Conservation (phyloP, 208 protist genomes). For the Dictyostelium gargantuum region DNA sequence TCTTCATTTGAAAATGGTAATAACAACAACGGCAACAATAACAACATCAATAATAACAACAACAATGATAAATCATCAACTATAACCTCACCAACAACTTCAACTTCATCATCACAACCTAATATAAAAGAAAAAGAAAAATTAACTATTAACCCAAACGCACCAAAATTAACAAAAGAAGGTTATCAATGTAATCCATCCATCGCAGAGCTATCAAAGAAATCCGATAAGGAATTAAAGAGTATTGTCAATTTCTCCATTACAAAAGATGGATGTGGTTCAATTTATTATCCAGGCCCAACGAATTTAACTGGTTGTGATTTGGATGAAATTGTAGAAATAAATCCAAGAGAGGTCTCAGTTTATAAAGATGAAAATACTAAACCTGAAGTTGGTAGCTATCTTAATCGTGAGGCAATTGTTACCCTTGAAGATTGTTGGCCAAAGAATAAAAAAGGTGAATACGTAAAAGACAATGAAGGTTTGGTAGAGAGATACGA, state of each 20-base stretch:
- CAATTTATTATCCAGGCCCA: slow-evolving; percentile 3
- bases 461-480: neutral
- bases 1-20: neutral
- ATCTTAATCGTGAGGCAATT: neutral
- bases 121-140: neutral
- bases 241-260: slow-evolving; percentile 15
- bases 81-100: neutral
- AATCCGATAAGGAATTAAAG: neutral
- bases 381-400: slow-evolving; percentile 15
- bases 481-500: neutral
- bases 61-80: neutral
- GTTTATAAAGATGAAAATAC: slow-evolving; percentile 44
- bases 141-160: slow-evolving; percentile 2
- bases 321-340: slow-evolving; percentile 21
- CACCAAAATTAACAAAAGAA: slow-evolving; percentile 32
- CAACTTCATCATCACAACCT: neutral
- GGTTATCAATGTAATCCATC: neutral
- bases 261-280: neutral
- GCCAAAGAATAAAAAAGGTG: neutral
- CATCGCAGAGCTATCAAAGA: slow-evolving; percentile 1
- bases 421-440: slow-evolving; percentile 8
- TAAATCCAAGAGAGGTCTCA: neutral
- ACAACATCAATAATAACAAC: neutral
- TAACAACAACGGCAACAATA: neutral
- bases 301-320: neutral